Evolutionary conservation across 495 filamentous ascomycete species (phyloP), one percentile per base, ranked within the genome.

Genomic region (Penicillium atrosanguineum): DNA sequence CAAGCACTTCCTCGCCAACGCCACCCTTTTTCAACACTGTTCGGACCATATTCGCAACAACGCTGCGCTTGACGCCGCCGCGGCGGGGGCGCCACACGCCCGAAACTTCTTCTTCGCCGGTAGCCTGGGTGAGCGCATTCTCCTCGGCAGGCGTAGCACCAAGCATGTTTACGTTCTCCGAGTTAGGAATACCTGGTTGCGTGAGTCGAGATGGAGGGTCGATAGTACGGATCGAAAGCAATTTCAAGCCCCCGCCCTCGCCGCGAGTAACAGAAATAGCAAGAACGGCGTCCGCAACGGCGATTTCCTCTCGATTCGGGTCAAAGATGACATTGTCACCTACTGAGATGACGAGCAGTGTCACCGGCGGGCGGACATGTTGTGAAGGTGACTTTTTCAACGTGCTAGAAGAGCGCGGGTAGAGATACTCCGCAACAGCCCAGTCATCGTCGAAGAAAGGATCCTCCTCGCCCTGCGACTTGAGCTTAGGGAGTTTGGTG

Each of bases 371-470:
- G 19, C 83, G 67, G 20, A 69, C 69, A 47, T 69, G 63, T 49
- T 67, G 56, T 21, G 62, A 52, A 6, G 56, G 36, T 31, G 38
- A 50, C 16, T 36, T 41, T 21, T 45, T 44, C 8, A 34, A 25
- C 26, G 46, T 57, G 14, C 52, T 48, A 28, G 54, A 55, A 40
- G 66, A 50, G 36, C 80, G 75, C 1, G 88, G 83, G 73, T 92
- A 99, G 19, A 99, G 77, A 46, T 85, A 83, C 37, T 83, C 69
- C 2, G 91, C 82, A 31, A 85, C 88, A 34, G 85, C 88, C 95
- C 95, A 99, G 71, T 99, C 94, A 73, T 99, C 95, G 76, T 96
- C 87, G 76, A 99, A 97, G 61, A 96, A 84, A 2, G 95, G 95
- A 62, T 99, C 95, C 73, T 99, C 94, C 65, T 95, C 91, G 48